These are phyloP conservation scores for Aspergillus sp. DNA, from an alignment of 2,329 filamentous ascomycete species.

Conservation along the genomic window DNA sequence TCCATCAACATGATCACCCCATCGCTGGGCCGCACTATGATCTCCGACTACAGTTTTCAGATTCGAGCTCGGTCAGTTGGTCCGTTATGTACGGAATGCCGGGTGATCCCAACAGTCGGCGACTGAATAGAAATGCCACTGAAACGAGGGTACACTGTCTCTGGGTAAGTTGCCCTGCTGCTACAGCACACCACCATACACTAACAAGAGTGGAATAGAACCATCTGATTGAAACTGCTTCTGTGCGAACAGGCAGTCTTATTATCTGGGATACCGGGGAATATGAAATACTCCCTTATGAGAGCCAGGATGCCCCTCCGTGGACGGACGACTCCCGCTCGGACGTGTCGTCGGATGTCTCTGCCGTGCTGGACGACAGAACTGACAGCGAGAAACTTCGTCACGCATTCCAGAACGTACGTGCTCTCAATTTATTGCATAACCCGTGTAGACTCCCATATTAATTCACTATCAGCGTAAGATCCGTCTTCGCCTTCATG, in stretches of 20 bases:
- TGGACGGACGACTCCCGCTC: slow-evolving; percentile 35
- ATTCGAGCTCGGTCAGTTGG: slow-evolving; percentile 62
- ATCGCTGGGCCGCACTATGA: slow-evolving; percentile 68
- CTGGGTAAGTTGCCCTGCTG: slow-evolving; percentile 44
- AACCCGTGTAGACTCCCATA: no score
- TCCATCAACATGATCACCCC: slow-evolving; percentile 73
- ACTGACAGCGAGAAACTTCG: slow-evolving; percentile 47
- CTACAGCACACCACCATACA: not conserved
- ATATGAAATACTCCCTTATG: slow-evolving; percentile 53
- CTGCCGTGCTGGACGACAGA: slow-evolving; percentile 6
- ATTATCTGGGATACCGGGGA: slow-evolving; percentile 63
- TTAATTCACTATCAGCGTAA: slow-evolving; percentile 42
- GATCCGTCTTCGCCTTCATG: slow-evolving; percentile 56
- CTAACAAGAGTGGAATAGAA: slow-evolving; percentile 43
- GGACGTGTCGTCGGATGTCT: slow-evolving; percentile 14
- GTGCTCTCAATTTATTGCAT: not conserved
- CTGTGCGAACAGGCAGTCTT: slow-evolving; percentile 54
- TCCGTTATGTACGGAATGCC: slow-evolving; percentile 63
- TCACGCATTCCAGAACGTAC: slow-evolving; percentile 49
- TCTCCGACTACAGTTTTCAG: slow-evolving; percentile 66
- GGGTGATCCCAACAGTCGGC: slow-evolving; percentile 54
- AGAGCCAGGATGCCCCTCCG: slow-evolving; percentile 29
- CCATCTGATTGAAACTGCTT: slow-evolving; percentile 60
- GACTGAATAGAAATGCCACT: slow-evolving; percentile 58
- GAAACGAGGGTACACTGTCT: slow-evolving; percentile 62